These are phyloP conservation scores for Gypsophila paniculata DNA, from an alignment of 179 eudicot genomes.

Conservation along the genomic window DNA sequence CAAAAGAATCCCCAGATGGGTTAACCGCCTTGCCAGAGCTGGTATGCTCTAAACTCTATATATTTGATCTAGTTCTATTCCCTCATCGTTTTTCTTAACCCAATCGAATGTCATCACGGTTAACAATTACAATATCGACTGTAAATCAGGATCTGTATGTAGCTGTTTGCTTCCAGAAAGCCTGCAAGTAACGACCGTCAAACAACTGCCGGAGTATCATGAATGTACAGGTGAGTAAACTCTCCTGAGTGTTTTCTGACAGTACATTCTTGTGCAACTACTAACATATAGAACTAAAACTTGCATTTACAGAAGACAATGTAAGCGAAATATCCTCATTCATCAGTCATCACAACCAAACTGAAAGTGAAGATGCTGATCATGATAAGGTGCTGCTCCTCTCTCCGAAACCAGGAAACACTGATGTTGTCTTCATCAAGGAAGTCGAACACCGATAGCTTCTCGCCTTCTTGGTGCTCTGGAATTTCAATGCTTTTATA, in stretches of 20 bases:
- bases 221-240: constrained; percentile 46
- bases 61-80: not conserved
- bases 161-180: constrained; percentile 96
- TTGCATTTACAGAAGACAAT: constrained; percentile 40
- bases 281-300: not conserved
- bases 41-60: constrained; percentile 35
- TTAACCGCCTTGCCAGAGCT: constrained; percentile 65
- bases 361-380: constrained; percentile 56
- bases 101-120: too few relatives aligned
- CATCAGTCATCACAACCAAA: constrained; percentile 34
- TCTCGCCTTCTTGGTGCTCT: not conserved
- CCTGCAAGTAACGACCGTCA: constrained; percentile 77
- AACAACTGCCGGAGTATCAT: constrained; percentile 69
- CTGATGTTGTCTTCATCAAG: constrained; percentile 60
- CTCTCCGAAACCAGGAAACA: constrained; percentile 31
- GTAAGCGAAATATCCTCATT: constrained; percentile 46
- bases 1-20: constrained; percentile 70
- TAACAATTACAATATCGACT: not conserved
- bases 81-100: not conserved
- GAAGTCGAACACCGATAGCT: constrained; percentile 33
- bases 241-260: not conserved
- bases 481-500: constrained; percentile 9
- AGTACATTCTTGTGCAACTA: not conserved
- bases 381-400: constrained; percentile 52
- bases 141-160: constrained; percentile 44